These are phyloP conservation scores for Stephanocyclus meneghinianus DNA, from an alignment of 352 stramenopile genomes.

Conservation along the genomic window DNA sequence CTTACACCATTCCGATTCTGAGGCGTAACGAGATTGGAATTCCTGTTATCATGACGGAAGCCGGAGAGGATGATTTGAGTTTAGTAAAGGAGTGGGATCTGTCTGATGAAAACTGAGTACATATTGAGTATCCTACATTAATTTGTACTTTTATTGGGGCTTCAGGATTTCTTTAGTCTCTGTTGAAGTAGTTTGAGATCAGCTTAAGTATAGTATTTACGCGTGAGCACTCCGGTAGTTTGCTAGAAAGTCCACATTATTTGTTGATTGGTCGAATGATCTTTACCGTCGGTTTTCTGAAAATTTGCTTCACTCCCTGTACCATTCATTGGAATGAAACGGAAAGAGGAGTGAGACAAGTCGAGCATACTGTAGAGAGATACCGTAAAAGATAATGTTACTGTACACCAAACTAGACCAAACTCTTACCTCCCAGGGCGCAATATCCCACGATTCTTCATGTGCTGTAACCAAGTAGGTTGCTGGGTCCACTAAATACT, in stretches of 20 bases:
- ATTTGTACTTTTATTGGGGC: no score
- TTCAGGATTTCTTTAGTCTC: no score
- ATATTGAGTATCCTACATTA: background rate
- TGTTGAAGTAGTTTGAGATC: background rate
- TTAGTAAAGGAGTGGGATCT: constrained; percentile 34
- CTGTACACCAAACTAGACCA: background rate
- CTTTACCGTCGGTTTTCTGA: constrained; percentile 63
- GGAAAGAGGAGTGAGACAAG: background rate
- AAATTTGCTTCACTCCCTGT: constrained; percentile 75
- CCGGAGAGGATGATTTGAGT: constrained; percentile 17
- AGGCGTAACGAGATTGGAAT: constrained; percentile 84
- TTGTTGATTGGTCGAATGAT: constrained; percentile 25
- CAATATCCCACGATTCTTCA: constrained; percentile 80
- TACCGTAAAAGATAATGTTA: no score
- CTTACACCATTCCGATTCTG: constrained; percentile 84
- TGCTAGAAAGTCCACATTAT: background rate
- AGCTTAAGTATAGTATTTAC: background rate
- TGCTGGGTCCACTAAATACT: constrained; percentile 64
- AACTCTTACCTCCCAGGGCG: constrained; percentile 54
- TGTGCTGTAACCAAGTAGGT: constrained; percentile 67
- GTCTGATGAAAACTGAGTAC: background rate
- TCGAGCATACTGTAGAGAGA: background rate
- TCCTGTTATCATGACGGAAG: constrained; percentile 44
- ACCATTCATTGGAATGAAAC: constrained; percentile 6
- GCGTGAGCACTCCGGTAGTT: background rate